Evolutionary conservation across 2,329 filamentous ascomycete species (phyloP).

Genomic region (Fusarium nisikadoi): DNA sequence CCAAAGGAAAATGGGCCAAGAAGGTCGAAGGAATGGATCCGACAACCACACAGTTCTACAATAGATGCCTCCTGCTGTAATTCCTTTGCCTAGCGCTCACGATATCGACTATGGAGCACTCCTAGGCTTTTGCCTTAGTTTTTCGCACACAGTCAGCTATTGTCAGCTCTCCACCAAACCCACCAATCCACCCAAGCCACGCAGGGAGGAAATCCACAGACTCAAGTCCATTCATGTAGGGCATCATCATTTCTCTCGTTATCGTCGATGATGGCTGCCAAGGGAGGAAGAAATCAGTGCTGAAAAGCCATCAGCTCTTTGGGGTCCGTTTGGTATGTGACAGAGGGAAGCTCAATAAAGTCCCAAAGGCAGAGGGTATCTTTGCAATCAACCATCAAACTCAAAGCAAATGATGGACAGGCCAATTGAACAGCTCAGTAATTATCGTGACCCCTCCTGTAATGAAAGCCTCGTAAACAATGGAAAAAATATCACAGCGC

Average conservation of each 20-base stretch:
- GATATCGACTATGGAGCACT: background rate
- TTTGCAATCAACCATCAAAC: conserved; percentile 5
- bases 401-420: background rate
- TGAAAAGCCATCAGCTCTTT: background rate
- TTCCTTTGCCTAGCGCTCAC: conserved; percentile 4
- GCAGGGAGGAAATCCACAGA: conserved; percentile 22
- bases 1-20: conserved; percentile 15
- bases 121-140: background rate
- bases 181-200: conserved; percentile 30
- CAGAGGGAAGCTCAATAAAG: background rate
- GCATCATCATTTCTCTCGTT: conserved; percentile 18
- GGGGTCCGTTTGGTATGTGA: conserved; percentile 22
- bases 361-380: background rate
- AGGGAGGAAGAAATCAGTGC: conserved; percentile 8
- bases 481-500: background rate
- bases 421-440: background rate
- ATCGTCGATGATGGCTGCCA: conserved; percentile 10
- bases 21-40: conserved; percentile 17
- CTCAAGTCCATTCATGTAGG: conserved; percentile 26
- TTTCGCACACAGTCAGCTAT: conserved; percentile 21
- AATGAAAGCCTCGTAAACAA: background rate
- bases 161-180: conserved; percentile 14
- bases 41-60: conserved; percentile 1
- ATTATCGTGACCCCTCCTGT: background rate
- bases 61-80: background rate